Conservation (phyloP, 139 green algal genomes). For the Chlorella sp. region DNA sequence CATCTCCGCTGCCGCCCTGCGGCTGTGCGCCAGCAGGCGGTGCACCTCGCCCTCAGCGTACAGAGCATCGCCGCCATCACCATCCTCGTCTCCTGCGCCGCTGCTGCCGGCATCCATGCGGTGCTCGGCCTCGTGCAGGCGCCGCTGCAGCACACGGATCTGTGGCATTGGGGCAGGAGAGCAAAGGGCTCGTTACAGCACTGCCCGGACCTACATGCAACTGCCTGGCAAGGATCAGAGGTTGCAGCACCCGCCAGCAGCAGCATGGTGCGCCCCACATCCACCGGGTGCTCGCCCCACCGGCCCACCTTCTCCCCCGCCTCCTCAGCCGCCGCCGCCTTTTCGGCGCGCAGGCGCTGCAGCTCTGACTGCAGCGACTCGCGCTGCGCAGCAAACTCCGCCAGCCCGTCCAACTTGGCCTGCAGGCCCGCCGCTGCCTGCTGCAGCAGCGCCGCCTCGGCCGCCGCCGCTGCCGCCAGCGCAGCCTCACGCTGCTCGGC, state of each 20-base stretch:
- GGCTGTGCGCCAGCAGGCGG: constrained; percentile 22
- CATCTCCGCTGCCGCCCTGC: background rate
- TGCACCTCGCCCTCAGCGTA: constrained; percentile 9
- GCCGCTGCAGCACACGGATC: constrained; percentile 59
- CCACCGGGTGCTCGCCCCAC: too few relatives aligned
- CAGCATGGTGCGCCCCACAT: too few relatives aligned
- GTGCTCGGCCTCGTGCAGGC: constrained; percentile 59
- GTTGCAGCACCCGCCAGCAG: too few relatives aligned
- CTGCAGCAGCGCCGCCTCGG: background rate
- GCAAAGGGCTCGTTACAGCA: too few relatives aligned
- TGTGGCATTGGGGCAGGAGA: constrained; percentile 17
- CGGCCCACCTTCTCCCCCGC: constrained; percentile 1
- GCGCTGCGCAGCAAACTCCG: background rate
- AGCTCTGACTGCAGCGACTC: background rate
- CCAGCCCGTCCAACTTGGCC: background rate
- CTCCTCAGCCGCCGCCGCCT: background rate
- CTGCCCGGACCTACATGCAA: too few relatives aligned
- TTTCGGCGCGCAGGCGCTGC: background rate
- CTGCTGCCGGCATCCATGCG: background rate
- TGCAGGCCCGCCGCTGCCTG: background rate
- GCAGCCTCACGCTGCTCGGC: constrained; percentile 18
- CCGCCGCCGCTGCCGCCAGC: constrained; percentile 20
- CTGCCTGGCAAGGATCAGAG: too few relatives aligned
- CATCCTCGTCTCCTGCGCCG: background rate
- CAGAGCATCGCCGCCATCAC: background rate